Evolutionary conservation across 2,329 filamentous ascomycete genomes (phyloP), one percentile per base, ranked within the genome.

Genomic region (Paecilomyces formosus): DNA sequence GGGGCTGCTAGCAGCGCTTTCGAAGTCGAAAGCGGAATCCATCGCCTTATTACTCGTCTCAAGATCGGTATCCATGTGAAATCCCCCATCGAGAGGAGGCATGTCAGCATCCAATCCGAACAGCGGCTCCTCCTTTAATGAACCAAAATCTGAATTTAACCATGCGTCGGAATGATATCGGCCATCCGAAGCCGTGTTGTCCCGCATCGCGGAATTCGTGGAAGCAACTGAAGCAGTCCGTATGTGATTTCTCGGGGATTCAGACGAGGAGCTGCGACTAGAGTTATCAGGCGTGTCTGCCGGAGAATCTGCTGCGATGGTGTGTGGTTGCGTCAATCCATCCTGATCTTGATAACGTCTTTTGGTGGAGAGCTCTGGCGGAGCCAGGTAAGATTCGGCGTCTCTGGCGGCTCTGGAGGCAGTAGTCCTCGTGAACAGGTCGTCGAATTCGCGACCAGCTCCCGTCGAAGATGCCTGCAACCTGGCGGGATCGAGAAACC

Each of bases 11-110:
- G 75, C 76, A 31, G 77, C 77, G 59, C 76, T 78, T 51, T 79
- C 76, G 61, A 79, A 79, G 61, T 79, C 77, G 59, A 79, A 79
- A 12, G 75, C 76, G 28, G 76, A 76, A 62, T 77, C 76, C 77
- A 79, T 78, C 15, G 74, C 75, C 61, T 72, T 74, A 60, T 79
- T 79, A 58, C 75, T 79, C 6, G 69, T 72, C 60, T 79, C 77
- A 51, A 78, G 63, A 55, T 79, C 77, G 26, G 71, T 61, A 18
- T 72, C 72, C 58, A 67, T 62, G 5, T 62, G 59, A 55, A 71
- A 70, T 5, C 64, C 64, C 24, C 62, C 64, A 57, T 75, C 71
- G 56, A 77, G 64, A 11, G 70, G 65, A 12, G 65, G 63, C 55
- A 73, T 67, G 8, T 70, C 69, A 7, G 71, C 65, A 55, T 76